Evolutionary conservation across 495 filamentous ascomycete genomes (phyloP), one percentile per base, ranked within the genome.

Genomic region (Endocarpon pusillum): DNA sequence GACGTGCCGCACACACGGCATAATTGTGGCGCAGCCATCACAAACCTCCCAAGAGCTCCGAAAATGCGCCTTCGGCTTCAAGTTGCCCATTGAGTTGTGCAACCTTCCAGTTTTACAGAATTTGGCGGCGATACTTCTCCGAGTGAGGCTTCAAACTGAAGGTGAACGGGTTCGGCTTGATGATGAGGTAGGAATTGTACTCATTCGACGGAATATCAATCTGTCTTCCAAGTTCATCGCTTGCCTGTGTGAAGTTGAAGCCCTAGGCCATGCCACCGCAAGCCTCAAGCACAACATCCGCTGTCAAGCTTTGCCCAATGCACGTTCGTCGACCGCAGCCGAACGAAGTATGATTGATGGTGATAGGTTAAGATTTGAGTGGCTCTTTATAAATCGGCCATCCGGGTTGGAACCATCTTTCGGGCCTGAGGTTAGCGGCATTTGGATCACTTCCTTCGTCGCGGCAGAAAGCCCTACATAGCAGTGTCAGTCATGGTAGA

Each of bases 341-440:
- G 28, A 6, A n/a, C 28, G 19, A 31, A 31, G 5, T 17, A n/a
- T 7, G 19, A 31, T 31, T 31, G 28, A 14, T 31, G 28, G 28
- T 31, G 28, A 14, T 31, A 15, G 28, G 28, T 15, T 31, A 14
- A n/a, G 14, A 15, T 14, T n/a, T 31, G 19, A 31, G 28, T 31
- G 28, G 28, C 12, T 5, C 28, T 31, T 31, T 31, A 17, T 5
- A 31, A 15, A 17, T 31, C 12, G 28, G 28, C 7, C 14, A 31
- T 17, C 19, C 26, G n/a, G 33, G 33, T 14, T 36, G 11, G 3
- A 36, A 11, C 33, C 33, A 36, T 7, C 33, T 19, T 10, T 36
- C 33, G 8, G 33, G 33, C 4, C 20, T 5, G 18, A 36, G 26
- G 20, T 36, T 25, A 3, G 23, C 20, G 6, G 33, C 10, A 7